Percentiles rank a stretch among this genome's conserved stretches.
Evolutionary conservation across 2,329 filamentous ascomycete genomes (phyloP).

Genomic region (Thelonectria blattea): DNA sequence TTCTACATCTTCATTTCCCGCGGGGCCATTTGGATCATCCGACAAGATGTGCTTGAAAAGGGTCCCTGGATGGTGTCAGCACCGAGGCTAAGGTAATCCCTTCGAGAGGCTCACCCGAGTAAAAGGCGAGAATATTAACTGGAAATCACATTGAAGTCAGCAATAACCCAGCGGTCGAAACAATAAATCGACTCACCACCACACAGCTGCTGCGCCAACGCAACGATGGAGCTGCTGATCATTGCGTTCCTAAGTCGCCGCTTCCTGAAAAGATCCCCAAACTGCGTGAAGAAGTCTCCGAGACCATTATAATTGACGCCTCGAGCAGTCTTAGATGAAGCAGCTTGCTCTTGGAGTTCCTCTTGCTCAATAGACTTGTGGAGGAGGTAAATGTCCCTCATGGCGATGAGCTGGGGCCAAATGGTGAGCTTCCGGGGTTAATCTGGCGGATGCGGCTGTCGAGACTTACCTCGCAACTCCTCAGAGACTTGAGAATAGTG

Average conservation of each 20-base stretch:
- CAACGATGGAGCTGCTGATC: conserved; percentile 36
- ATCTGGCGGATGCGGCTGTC: not conserved
- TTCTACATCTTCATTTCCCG: no score
- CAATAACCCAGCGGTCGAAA: not conserved
- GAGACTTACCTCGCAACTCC: not conserved
- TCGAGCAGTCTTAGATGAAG: not conserved
- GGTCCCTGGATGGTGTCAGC: not conserved
- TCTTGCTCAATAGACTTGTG: conserved; percentile 27
- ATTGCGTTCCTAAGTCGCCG: conserved; percentile 29
- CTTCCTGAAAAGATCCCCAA: conserved; percentile 20
- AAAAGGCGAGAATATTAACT: conserved; percentile 49
- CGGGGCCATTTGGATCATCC: not conserved
- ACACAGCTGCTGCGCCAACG: conserved; percentile 39
- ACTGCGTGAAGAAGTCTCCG: conserved; percentile 28
- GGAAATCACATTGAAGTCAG: not conserved
- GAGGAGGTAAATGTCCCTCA: conserved; percentile 47
- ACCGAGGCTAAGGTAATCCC: fast-evolving
- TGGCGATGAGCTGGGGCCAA: conserved; percentile 45
- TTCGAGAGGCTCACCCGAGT: conserved; percentile 42
- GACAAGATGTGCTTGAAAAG: not conserved
- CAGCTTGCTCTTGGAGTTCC: not conserved
- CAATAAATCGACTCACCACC: conserved; percentile 22
- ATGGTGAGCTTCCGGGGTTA: not conserved
- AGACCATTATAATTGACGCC: not conserved
- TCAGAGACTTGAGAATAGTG: conserved; percentile 33